Evolutionary conservation across 139 green algal species (phyloP), one percentile per base, ranked within the genome.

Genomic region (Chlamydomonas asymmetrica): DNA sequence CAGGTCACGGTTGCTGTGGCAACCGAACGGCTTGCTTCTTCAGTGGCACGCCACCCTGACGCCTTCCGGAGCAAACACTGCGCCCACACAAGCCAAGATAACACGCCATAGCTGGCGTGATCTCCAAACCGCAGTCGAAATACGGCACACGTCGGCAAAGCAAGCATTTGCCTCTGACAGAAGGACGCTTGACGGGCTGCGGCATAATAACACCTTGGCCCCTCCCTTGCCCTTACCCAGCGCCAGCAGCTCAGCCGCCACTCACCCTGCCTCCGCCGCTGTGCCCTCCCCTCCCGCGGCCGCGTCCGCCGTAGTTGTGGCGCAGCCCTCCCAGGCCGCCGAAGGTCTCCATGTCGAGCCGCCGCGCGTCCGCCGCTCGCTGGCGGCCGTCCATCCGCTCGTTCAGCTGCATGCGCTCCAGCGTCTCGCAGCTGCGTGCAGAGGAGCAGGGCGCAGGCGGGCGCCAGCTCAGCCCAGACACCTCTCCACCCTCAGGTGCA

Each of bases 331-430:
- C 89, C 50, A 88, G 40, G 25, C 87, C 89, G 48, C 93, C 93
- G 80, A 97, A 97, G 1, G 93, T 97, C 79, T 96, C 92, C 43
- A 95, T 86, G 72, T 97, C 93, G 18, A 93, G 68, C 23, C 85
- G 83, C 62, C 92, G 86, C 83, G 92, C 88, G 65, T 92, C 92
- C 0, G 82, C 79, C 50, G 87, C 84, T 35, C 74, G 81, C 54
- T 71, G 37, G 34, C 89, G 82, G 41, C 74, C 75, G n/a, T 85
- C 78, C 10, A 66, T 37, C 32, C 62, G 64, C 56, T 38, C 61
- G 31, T 50, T 34, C 1, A 64, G 13, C 54, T 39, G 31, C 16
- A 71, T 29, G 3, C 72, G 71, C 78, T 71, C 71, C 16, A 63
- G 65, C 22, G 48, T 56, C 63, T 70, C 64, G 39, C 61, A 69